A percentile compares a stretch with the other conserved stretches of the same genome.
Evolutionary conservation across 495 filamentous ascomycete species (phyloP).

Genomic region (Parachaetomium inaequale): DNA sequence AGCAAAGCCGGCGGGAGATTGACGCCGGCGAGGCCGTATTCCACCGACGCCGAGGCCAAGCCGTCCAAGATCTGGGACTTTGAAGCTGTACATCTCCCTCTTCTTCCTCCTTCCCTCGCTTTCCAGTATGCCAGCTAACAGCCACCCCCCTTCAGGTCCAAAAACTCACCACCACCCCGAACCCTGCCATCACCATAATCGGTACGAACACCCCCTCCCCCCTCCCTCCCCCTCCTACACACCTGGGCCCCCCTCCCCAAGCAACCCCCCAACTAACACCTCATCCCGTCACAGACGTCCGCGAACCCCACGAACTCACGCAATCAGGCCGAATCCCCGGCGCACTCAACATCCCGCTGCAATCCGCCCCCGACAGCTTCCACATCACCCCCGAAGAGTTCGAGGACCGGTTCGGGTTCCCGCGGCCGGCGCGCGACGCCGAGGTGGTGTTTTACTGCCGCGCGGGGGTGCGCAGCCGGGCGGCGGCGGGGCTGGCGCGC

Average conservation of each 20-base stretch:
- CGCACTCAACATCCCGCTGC: constrained; percentile 75
- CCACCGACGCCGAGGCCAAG: constrained; percentile 9
- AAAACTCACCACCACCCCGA: constrained; percentile 16
- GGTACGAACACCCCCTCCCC: constrained; percentile 7
- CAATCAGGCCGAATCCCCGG: constrained; percentile 71
- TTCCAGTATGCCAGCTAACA: background rate
- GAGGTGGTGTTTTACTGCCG: constrained; percentile 90
- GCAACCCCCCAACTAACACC: constrained; percentile 12
- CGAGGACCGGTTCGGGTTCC: constrained; percentile 64
- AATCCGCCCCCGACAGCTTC: constrained; percentile 70
- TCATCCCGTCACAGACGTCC: constrained; percentile 58
- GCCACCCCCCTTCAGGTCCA: constrained; percentile 17
- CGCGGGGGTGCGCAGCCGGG: constrained; percentile 74
- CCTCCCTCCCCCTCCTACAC: background rate
- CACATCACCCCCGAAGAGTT: constrained; percentile 75
- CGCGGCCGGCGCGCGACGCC: constrained; percentile 51
- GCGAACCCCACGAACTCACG: constrained; percentile 75
- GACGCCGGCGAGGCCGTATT: constrained; percentile 13
- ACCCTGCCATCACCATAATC: constrained; percentile 18
- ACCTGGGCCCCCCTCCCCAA: background rate
- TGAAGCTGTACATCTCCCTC: constrained; percentile 36
- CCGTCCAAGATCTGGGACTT: constrained; percentile 44
- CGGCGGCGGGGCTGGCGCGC: constrained; percentile 76
- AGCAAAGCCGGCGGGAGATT: background rate
- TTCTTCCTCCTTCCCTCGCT: background rate